Evolutionary conservation across 2,329 filamentous ascomycete species (phyloP).

Genomic region (Sodiomyces alkalinus): DNA sequence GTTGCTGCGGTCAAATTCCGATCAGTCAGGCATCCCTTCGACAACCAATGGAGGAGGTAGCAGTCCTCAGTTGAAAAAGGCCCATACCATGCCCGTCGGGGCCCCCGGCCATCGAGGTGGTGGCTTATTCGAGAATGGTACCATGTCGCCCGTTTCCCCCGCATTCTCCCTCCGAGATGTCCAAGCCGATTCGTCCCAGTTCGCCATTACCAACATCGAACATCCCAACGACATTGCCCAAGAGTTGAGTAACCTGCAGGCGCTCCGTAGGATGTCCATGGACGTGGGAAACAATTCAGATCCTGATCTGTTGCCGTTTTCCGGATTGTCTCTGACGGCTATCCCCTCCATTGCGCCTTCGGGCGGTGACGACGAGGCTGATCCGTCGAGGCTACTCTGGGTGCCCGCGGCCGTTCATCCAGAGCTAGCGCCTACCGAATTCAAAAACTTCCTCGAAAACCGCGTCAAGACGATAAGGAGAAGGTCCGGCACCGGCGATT

Average conservation of each 20-base stretch:
- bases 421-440: slow-evolving; percentile 87
- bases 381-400: slow-evolving; percentile 83
- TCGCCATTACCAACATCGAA: slow-evolving; percentile 79
- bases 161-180: slow-evolving; percentile 37
- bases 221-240: slow-evolving; percentile 80
- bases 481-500: slow-evolving; percentile 51
- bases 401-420: slow-evolving; percentile 89
- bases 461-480: slow-evolving; percentile 80
- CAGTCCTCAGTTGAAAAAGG: slow-evolving; percentile 21
- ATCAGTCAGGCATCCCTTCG: slow-evolving; percentile 19
- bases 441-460: slow-evolving; percentile 91
- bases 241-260: slow-evolving; percentile 83
- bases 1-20: slow-evolving; percentile 29
- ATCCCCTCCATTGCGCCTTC: slow-evolving; percentile 60
- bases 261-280: slow-evolving; percentile 86
- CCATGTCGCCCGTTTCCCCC: slow-evolving; percentile 33
- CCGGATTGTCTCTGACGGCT: slow-evolving; percentile 46
- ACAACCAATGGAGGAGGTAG: slow-evolving; percentile 17
- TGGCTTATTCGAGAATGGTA: slow-evolving; percentile 18
- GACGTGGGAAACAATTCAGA: slow-evolving; percentile 62
- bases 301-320: slow-evolving; percentile 63
- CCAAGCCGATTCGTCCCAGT: slow-evolving; percentile 53
- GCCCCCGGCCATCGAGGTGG: slow-evolving; percentile 24
- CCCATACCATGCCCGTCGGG: slow-evolving; percentile 24
- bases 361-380: slow-evolving; percentile 66